Evolutionary conservation across 768 basidiomycete genomes (phyloP).

Genomic region (Boletus bicolor): DNA sequence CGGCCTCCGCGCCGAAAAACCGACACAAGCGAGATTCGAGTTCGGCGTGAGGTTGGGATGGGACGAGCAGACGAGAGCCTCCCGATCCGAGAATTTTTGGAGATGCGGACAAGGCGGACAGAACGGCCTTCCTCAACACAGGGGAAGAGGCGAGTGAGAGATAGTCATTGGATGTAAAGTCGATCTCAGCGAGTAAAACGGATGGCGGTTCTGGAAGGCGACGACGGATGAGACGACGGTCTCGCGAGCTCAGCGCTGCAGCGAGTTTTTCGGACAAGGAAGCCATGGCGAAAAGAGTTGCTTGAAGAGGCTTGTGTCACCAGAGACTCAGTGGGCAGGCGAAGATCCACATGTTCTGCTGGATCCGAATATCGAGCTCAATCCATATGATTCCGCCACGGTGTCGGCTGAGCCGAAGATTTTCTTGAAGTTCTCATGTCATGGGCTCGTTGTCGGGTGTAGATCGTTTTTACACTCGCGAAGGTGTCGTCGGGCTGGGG

Average conservation of each 20-base stretch:
- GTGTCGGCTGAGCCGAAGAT: background rate
- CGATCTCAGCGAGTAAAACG: slow-evolving; percentile 36
- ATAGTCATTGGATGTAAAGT: slow-evolving; percentile 93
- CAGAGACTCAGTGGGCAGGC: too few relatives aligned
- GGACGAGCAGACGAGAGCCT: slow-evolving; percentile 81
- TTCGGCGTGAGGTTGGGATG: slow-evolving; percentile 49
- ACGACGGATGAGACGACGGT: slow-evolving; percentile 65
- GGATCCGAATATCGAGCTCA: background rate
- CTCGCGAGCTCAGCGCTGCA: slow-evolving; percentile 60
- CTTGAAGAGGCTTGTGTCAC: background rate
- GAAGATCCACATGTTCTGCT: background rate
- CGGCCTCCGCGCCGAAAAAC: slow-evolving; percentile 63
- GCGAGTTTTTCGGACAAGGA: slow-evolving; percentile 40
- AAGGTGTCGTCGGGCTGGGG: background rate
- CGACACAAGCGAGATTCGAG: slow-evolving; percentile 66
- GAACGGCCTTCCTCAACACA: slow-evolving; percentile 54
- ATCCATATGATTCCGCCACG: background rate
- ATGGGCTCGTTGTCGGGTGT: slow-evolving; percentile 1
- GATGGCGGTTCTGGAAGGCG: slow-evolving; percentile 57
- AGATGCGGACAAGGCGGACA: slow-evolving; percentile 46
- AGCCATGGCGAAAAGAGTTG: slow-evolving; percentile 17
- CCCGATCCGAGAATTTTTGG: slow-evolving; percentile 79
- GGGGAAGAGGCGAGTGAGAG: slow-evolving; percentile 71
- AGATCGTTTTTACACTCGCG: slow-evolving; percentile 10
- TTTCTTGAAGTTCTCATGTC: slow-evolving; percentile 1